Conservation (phyloP, 2,329 filamentous ascomycete species). For the Endocalyx cinctus region DNA sequence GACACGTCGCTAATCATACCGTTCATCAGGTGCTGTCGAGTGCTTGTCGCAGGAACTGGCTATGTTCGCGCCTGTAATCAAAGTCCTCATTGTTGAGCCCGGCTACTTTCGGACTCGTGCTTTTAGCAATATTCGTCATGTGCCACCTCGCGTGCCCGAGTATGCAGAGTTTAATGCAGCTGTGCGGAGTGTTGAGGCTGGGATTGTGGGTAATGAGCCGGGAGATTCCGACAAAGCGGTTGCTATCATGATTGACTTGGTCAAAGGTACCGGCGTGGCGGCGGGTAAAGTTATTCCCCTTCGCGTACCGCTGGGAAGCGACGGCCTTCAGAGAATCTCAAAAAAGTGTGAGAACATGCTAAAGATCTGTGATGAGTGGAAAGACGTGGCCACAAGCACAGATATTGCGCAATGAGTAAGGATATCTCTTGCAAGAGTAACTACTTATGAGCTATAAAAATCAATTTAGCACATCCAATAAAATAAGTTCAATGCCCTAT, state of each 20-base stretch:
- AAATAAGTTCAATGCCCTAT: no score
- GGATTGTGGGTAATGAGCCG: slow-evolving; percentile 22
- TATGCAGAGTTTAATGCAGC: slow-evolving; percentile 28
- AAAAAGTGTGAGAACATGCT: slow-evolving; percentile 44
- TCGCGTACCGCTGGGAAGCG: slow-evolving; percentile 46
- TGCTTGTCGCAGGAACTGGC: slow-evolving; percentile 28
- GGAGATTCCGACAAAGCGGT: slow-evolving; percentile 20
- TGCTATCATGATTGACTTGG: slow-evolving; percentile 9
- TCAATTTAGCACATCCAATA: no score
- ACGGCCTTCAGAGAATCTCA: slow-evolving; percentile 44
- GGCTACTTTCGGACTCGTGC: slow-evolving; percentile 39
- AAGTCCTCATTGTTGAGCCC: slow-evolving; percentile 35
- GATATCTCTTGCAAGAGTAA: no score
- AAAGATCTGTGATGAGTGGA: slow-evolving; percentile 45
- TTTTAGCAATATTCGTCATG: slow-evolving; percentile 30
- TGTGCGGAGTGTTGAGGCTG: slow-evolving; percentile 22
- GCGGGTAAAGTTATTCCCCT: slow-evolving; percentile 34
- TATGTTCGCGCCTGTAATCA: slow-evolving; percentile 26
- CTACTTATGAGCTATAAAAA: no score
- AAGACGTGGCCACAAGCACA: slow-evolving; percentile 24
- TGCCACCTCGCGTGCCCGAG: slow-evolving; percentile 15
- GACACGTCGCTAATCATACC: slow-evolving; percentile 6
- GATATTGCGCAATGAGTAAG: no score
- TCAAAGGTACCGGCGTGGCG: slow-evolving; percentile 39
- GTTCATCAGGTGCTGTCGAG: slow-evolving; percentile 23